phyloP scores from a whole-genome alignment of 371 early-diverging fungal species.

The Batkoa obscura region DNA sequence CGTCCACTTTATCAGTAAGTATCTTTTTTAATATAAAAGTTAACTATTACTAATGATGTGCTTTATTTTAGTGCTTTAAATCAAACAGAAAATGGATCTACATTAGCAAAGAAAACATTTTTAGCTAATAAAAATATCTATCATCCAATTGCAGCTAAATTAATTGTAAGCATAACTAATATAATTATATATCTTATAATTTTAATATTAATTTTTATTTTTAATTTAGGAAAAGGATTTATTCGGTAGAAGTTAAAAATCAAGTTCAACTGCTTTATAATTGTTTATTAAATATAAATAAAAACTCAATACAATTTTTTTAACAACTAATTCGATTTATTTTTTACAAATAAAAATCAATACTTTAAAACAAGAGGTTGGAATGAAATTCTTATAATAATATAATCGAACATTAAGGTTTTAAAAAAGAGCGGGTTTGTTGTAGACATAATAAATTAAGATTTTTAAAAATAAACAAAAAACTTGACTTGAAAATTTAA shows the following conservation, averaged over 20 bases:
- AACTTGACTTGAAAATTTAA: too few relatives aligned
- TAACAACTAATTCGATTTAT: too few relatives aligned
- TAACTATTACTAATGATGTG: slow-evolving; percentile 7
- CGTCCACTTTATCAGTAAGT: slow-evolving; percentile 50
- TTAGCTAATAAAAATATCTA: slow-evolving; percentile 57
- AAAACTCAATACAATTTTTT: too few relatives aligned
- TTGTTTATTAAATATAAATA: too few relatives aligned
- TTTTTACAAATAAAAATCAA: too few relatives aligned
- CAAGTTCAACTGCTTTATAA: too few relatives aligned
- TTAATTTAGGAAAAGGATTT: slow-evolving; percentile 2
- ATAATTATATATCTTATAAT: not conserved
- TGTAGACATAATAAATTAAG: too few relatives aligned
- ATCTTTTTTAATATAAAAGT: slow-evolving; percentile 1
- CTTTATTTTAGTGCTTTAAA: slow-evolving; percentile 21
- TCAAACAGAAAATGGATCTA: slow-evolving; percentile 40
- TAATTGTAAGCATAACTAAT: slow-evolving; percentile 31
- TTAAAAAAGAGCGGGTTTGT: too few relatives aligned
- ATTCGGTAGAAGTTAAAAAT: not conserved
- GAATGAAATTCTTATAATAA: too few relatives aligned
- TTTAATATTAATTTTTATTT: not conserved
- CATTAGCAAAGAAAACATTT: slow-evolving; percentile 67
- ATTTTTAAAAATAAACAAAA: too few relatives aligned
- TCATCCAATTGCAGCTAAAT: slow-evolving; percentile 76
- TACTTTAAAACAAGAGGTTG: too few relatives aligned
- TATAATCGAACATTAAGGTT: too few relatives aligned